Evolutionary conservation across 1,284 basidiomycete genomes (phyloP).

Genomic region (Takashimella tepidaria): DNA sequence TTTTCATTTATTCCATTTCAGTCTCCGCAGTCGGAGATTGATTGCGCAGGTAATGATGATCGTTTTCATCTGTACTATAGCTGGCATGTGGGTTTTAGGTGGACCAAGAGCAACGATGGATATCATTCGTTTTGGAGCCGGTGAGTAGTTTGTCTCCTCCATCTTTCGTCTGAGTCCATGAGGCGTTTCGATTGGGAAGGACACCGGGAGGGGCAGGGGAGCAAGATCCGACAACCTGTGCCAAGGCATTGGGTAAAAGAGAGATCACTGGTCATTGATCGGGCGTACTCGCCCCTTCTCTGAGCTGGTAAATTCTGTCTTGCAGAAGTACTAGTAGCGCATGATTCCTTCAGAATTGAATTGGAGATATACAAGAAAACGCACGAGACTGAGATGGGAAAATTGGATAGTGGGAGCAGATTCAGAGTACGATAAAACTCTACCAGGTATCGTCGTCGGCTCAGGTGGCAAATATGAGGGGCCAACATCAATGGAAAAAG

Average conservation of each 20-base stretch:
- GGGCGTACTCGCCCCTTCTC: too few species aligned
- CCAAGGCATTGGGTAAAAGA: background rate
- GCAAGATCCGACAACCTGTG: too few species aligned
- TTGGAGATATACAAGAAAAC: background rate
- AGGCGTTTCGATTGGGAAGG: background rate
- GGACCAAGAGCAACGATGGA: background rate
- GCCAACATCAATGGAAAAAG: conserved; percentile 6
- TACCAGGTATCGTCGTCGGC: conserved; percentile 4
- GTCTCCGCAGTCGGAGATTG: background rate
- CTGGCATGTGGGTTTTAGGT: background rate
- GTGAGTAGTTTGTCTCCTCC: too few species aligned
- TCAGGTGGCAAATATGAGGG: conserved; percentile 4
- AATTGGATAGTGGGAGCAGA: background rate
- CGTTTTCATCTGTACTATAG: background rate
- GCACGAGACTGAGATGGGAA: background rate
- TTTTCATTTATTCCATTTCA: too few species aligned
- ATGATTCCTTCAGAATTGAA: too few species aligned
- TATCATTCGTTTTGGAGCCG: background rate
- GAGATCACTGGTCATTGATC: background rate
- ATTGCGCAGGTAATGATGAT: background rate
- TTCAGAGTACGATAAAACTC: background rate
- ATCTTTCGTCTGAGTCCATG: background rate
- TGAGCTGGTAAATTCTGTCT: too few species aligned
- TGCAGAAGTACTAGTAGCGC: too few species aligned
- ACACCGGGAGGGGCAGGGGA: background rate